A percentile compares a stretch with the other conserved stretches of the same genome.
Evolutionary conservation across 495 filamentous ascomycete species (phyloP).

Genomic region (Neurospora terricola): DNA sequence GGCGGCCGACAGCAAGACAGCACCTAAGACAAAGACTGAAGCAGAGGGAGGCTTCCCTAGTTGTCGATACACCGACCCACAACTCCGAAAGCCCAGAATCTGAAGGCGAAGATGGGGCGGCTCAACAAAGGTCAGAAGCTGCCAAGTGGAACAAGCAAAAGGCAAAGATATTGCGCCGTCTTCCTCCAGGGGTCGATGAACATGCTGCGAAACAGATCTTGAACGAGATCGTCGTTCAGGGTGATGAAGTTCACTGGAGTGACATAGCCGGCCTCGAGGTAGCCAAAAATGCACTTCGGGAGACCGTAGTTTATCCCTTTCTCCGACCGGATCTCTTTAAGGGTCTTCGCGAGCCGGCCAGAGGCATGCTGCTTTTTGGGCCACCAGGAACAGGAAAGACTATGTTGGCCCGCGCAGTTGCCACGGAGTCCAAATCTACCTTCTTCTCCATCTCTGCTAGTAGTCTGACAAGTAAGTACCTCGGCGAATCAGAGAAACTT

Average conservation of each 20-base stretch:
- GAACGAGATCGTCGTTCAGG: conserved; percentile 91
- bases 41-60: conserved; percentile 10
- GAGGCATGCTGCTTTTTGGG: conserved; percentile 94
- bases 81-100: conserved; percentile 10
- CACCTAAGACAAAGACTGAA: neutral
- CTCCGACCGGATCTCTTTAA: conserved; percentile 92
- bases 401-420: conserved; percentile 92
- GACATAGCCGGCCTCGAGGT: conserved; percentile 87
- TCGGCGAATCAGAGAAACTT: conserved; percentile 94
- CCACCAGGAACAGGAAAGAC: conserved; percentile 97
- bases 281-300: conserved; percentile 87
- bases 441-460: conserved; percentile 97
- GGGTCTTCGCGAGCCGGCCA: conserved; percentile 85
- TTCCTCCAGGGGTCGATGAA: conserved; percentile 73
- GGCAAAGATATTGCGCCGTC: conserved; percentile 53
- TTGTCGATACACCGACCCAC: conserved; percentile 5
- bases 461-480: conserved; percentile 89
- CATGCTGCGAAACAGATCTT: conserved; percentile 80
- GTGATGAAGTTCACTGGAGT: conserved; percentile 91
- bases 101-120: conserved; percentile 16
- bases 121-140: conserved; percentile 11
- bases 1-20: neutral
- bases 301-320: conserved; percentile 96
- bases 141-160: conserved; percentile 42
- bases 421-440: conserved; percentile 87